Percentiles rank a stretch among this genome's conserved stretches.
These are phyloP conservation scores for Pleoardoris graminearum DNA, from an alignment of 2,329 filamentous ascomycete species.

Conservation along the genomic window DNA sequence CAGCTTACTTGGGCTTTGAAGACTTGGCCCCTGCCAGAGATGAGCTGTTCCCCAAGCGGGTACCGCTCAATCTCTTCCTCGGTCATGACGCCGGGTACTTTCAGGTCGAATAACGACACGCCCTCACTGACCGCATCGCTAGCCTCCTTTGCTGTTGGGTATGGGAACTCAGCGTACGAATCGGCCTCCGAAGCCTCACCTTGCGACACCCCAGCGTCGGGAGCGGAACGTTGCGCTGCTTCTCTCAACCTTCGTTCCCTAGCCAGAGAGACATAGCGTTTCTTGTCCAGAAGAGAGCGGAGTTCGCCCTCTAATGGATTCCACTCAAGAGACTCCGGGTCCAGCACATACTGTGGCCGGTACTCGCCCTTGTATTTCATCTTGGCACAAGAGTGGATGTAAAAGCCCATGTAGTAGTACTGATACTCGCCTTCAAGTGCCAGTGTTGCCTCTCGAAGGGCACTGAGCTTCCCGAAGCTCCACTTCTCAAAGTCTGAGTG, in stretches of 20 bases:
- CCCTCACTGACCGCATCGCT: constrained; percentile 40
- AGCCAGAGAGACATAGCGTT: constrained; percentile 57
- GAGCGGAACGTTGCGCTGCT: not conserved
- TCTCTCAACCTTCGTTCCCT: constrained; percentile 36
- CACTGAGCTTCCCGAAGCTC: constrained; percentile 75
- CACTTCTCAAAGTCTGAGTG: constrained; percentile 72
- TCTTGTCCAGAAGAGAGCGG: constrained; percentile 57
- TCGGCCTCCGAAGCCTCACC: constrained; percentile 10
- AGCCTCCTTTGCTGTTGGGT: constrained; percentile 34
- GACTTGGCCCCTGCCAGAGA: constrained; percentile 51
- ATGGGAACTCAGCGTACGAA: constrained; percentile 28
- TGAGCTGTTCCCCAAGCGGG: constrained; percentile 62
- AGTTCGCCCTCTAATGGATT: constrained; percentile 59
- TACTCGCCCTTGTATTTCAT: constrained; percentile 87
- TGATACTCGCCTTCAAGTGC: constrained; percentile 70
- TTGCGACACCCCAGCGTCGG: not conserved
- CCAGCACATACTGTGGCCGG: constrained; percentile 71
- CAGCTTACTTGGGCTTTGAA: constrained; percentile 42
- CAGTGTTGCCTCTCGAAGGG: constrained; percentile 71
- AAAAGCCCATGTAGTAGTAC: constrained; percentile 84
- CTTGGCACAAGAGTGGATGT: constrained; percentile 79
- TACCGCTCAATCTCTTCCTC: constrained; percentile 57
- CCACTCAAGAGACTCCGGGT: constrained; percentile 68
- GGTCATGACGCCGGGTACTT: constrained; percentile 69
- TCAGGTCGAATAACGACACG: constrained; percentile 60